Conservation (phyloP, 1,284 basidiomycete genomes). For the Melanopsichium pennsylvanicum region DNA sequence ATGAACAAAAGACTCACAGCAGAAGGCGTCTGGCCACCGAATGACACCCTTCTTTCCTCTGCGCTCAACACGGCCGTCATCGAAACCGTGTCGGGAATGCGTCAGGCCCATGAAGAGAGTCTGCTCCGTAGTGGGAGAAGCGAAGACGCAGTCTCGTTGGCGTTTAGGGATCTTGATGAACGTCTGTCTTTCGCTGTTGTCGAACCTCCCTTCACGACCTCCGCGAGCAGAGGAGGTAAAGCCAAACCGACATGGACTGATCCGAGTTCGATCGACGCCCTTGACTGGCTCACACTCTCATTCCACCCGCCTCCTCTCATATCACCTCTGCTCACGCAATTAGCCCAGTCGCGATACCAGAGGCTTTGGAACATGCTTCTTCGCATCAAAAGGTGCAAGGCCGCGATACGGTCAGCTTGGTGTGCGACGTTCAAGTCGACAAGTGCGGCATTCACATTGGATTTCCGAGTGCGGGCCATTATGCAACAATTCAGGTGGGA, state of each 20-base stretch:
- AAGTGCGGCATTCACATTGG: conserved; percentile 26
- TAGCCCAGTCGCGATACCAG: conserved; percentile 45
- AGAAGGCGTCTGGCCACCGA: conserved; percentile 48
- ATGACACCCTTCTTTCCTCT: conserved; percentile 36
- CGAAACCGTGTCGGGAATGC: conserved; percentile 47
- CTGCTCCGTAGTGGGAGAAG: conserved; percentile 2
- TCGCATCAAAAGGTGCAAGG: conserved; percentile 44
- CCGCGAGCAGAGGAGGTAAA: conserved; percentile 1
- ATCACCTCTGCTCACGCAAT: conserved; percentile 45
- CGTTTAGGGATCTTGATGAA: conserved; percentile 53
- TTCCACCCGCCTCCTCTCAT: conserved; percentile 55
- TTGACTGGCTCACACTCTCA: conserved; percentile 55
- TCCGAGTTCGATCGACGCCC: conserved; percentile 40
- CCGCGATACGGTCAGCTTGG: conserved; percentile 35
- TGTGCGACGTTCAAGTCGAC: conserved; percentile 24
- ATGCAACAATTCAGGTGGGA: conserved; percentile 37
- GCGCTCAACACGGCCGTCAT: conserved; percentile 50
- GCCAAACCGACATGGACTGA: conserved; percentile 37
- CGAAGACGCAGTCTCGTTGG: conserved; percentile 33
- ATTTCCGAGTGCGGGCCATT: conserved; percentile 15
- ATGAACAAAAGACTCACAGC: conserved; percentile 26
- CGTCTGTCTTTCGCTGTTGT: conserved; percentile 51
- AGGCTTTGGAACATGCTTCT: conserved; percentile 52
- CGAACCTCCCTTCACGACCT: conserved; percentile 13
- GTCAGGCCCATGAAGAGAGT: conserved; percentile 22